phyloP scores from a whole-genome alignment of 768 basidiomycete genomes.

The Gautieria morchelliformis region DNA sequence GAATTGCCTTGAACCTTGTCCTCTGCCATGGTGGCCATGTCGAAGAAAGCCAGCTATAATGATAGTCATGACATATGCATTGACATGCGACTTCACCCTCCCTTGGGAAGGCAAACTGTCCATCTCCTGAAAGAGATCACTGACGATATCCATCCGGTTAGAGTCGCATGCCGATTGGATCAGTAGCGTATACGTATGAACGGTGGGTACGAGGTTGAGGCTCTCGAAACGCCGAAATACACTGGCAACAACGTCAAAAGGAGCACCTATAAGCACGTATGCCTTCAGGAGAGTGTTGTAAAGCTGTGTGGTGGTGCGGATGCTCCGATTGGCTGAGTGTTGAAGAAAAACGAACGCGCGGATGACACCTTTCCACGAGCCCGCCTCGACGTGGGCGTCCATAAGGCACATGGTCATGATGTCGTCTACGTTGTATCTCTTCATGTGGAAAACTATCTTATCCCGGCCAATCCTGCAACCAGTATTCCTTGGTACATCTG shows the following conservation, averaged over 20 bases:
- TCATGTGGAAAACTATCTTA: no score
- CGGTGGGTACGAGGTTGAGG: constrained; percentile 46
- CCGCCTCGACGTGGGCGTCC: constrained; percentile 74
- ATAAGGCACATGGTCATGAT: constrained; percentile 63
- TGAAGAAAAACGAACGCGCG: constrained; percentile 56
- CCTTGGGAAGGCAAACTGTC: constrained; percentile 28
- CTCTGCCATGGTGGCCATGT: no score
- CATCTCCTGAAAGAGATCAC: constrained; percentile 61
- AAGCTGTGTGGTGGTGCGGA: constrained; percentile 44
- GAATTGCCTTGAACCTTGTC: no score
- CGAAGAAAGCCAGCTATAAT: constrained; percentile 68
- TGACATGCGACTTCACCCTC: constrained; percentile 27
- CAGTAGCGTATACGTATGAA: constrained; percentile 58
- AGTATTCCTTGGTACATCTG: no score
- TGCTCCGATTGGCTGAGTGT: constrained; percentile 23
- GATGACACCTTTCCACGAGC: constrained; percentile 70
- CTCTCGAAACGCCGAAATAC: constrained; percentile 50
- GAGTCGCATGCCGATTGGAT: constrained; percentile 77
- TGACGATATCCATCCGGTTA: constrained; percentile 52
- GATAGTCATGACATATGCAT: constrained; percentile 58
- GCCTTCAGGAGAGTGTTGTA: constrained; percentile 80
- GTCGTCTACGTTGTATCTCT: constrained; percentile 52
- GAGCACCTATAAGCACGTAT: constrained; percentile 71
- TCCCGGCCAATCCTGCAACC: no score
- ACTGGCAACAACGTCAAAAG: constrained; percentile 51